Evolutionary conservation across 2,329 filamentous ascomycete species (phyloP).

Genomic region (Rutstroemia sp.): DNA sequence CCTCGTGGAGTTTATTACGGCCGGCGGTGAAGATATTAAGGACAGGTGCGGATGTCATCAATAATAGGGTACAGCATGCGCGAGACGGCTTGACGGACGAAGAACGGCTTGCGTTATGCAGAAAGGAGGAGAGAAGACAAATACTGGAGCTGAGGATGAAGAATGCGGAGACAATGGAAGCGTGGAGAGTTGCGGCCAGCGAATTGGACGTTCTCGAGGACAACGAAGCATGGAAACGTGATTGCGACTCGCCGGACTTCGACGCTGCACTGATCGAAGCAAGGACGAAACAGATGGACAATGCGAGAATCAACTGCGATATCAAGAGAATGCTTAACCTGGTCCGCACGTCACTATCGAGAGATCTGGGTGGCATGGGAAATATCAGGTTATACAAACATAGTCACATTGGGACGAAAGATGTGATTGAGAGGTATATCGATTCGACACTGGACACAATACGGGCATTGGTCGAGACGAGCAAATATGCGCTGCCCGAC

Average conservation of each 20-base stretch:
- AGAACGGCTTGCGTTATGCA: conserved; percentile 40
- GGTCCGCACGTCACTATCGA: conserved; percentile 70
- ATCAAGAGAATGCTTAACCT: conserved; percentile 71
- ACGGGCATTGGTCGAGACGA: conserved; percentile 58
- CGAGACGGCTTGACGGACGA: conserved; percentile 31
- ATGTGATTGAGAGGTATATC: conserved; percentile 80
- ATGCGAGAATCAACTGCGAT: conserved; percentile 65
- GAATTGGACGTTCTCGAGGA: conserved; percentile 75
- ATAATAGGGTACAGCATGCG: conserved; percentile 20
- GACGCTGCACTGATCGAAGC: conserved; percentile 60
- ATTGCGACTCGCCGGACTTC: conserved; percentile 43
- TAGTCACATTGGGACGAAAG: conserved; percentile 79
- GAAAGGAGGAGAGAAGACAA: conserved; percentile 52
- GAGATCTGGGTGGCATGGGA: conserved; percentile 81
- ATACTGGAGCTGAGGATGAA: conserved; percentile 58
- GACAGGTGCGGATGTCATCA: conserved; percentile 21
- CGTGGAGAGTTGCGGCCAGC: conserved; percentile 70
- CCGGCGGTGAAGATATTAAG: conserved; percentile 23
- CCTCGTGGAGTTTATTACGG: conserved; percentile 19
- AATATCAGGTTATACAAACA: conserved; percentile 76
- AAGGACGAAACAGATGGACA: conserved; percentile 66
- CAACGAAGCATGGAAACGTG: conserved; percentile 73
- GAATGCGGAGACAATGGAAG: conserved; percentile 56
- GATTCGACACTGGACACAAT: conserved; percentile 71
- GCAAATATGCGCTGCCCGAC: conserved; percentile 40